Conservation (phyloP, 805 yeast genomes). For the Saturnispora ahearnii region DNA sequence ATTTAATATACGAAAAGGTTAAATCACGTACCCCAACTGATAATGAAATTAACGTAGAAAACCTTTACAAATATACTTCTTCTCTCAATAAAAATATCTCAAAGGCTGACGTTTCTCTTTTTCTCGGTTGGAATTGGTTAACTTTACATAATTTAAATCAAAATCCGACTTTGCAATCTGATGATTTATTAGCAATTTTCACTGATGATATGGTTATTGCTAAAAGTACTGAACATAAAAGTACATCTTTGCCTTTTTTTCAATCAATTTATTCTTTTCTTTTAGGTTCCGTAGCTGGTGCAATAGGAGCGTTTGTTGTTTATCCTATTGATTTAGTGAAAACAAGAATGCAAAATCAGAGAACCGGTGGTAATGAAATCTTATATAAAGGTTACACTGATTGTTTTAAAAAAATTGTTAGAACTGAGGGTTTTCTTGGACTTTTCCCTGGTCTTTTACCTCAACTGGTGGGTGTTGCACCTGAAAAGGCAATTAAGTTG, state of each 20-base stretch:
- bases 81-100: constrained; percentile 16
- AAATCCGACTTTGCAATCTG: constrained; percentile 21
- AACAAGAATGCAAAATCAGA: constrained; percentile 96
- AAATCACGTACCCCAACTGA: constrained; percentile 12
- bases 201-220: constrained; percentile 41
- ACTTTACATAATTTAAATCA: constrained; percentile 20
- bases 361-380: constrained; percentile 37
- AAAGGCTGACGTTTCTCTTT: constrained; percentile 24
- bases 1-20: constrained; percentile 23
- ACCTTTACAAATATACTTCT: constrained; percentile 15
- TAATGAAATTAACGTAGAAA: constrained; percentile 8
- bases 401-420: constrained; percentile 71
- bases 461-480: constrained; percentile 94
- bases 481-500: constrained; percentile 93
- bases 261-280: constrained; percentile 82
- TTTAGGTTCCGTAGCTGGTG: constrained; percentile 92
- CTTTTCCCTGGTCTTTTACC: constrained; percentile 90
- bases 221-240: constrained; percentile 36
- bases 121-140: constrained; percentile 29
- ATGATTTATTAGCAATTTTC: constrained; percentile 32
- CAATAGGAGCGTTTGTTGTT: constrained; percentile 96
- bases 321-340: constrained; percentile 95
- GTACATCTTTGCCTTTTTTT: constrained; percentile 53
- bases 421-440: constrained; percentile 74
- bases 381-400: constrained; percentile 75